These are phyloP conservation scores for Penicillium brevicompactum DNA, from an alignment of 2,329 filamentous ascomycete genomes.

Conservation along the genomic window DNA sequence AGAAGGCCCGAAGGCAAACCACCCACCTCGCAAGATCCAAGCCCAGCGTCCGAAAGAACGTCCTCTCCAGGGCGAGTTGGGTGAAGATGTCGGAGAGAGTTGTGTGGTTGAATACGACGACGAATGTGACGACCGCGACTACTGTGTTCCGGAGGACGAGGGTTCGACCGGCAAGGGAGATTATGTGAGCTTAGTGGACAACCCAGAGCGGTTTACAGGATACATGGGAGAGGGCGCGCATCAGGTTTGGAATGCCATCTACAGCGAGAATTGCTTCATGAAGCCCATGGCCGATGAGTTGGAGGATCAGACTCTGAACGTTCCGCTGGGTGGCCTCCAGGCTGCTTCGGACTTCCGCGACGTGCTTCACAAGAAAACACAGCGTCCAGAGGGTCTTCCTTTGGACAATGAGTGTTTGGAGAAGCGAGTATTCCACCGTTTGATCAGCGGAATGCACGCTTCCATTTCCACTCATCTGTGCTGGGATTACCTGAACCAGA, in stretches of 20 bases:
- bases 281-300: constrained; percentile 40
- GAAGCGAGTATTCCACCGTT: constrained; percentile 96
- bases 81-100: constrained; percentile 86
- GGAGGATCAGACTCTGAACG: constrained; percentile 30
- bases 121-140: constrained; percentile 94
- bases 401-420: constrained; percentile 91
- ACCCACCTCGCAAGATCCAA: constrained; percentile 76
- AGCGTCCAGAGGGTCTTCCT: constrained; percentile 62
- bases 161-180: constrained; percentile 83
- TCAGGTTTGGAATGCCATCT: constrained; percentile 96
- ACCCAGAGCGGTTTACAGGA: constrained; percentile 93
- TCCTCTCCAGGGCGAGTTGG: constrained; percentile 79
- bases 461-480: constrained; percentile 96
- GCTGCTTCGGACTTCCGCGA: constrained; percentile 64
- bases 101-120: constrained; percentile 98
- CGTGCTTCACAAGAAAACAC: constrained; percentile 54
- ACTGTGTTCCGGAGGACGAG: constrained; percentile 95
- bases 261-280: constrained; percentile 93
- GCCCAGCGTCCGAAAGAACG: constrained; percentile 66
- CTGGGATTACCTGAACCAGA: constrained; percentile 94
- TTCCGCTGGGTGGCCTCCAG: constrained; percentile 49
- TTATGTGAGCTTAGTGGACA: constrained; percentile 91
- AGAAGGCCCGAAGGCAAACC: constrained; percentile 85
- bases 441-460: constrained; percentile 96
- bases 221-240: constrained; percentile 82